Evolutionary conservation across 768 basidiomycete species (phyloP).

Genomic region (Tricholoma matsutake): DNA sequence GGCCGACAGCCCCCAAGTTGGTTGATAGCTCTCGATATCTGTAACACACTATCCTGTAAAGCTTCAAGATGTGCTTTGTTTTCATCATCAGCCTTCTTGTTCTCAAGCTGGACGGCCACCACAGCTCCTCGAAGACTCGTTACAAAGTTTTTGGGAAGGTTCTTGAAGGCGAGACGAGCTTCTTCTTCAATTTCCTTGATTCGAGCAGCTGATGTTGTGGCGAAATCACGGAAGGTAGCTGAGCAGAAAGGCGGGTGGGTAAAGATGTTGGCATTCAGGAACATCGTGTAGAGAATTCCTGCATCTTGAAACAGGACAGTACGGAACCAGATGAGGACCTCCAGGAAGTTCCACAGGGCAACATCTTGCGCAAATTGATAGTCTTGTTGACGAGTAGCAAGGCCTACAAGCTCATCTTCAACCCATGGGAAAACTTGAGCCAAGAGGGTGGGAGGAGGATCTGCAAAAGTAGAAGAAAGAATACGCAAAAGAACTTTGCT

Average conservation of each 20-base stretch:
- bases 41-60: background rate
- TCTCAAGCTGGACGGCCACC: background rate
- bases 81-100: background rate
- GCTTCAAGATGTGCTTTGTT: background rate
- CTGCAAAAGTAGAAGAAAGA: constrained; percentile 10
- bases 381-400: background rate
- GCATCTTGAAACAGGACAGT: constrained; percentile 33
- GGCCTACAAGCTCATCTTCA: background rate
- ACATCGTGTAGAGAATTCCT: constrained; percentile 24
- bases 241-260: background rate
- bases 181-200: no score
- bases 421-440: constrained; percentile 5
- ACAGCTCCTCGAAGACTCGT: background rate
- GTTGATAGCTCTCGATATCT: background rate
- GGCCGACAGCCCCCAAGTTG: background rate
- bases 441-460: constrained; percentile 13
- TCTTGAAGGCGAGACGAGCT: background rate
- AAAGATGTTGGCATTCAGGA: constrained; percentile 21
- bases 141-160: background rate
- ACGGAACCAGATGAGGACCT: constrained; percentile 21
- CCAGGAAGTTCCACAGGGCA: constrained; percentile 21
- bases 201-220: background rate
- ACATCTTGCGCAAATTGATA: constrained; percentile 7
- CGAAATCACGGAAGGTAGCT: background rate
- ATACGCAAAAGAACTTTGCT: no score